Evolutionary conservation across 192 early-diverging fungal species (phyloP), one percentile per base, ranked within the genome.

Genomic region (Obelidium mucronatum): DNA sequence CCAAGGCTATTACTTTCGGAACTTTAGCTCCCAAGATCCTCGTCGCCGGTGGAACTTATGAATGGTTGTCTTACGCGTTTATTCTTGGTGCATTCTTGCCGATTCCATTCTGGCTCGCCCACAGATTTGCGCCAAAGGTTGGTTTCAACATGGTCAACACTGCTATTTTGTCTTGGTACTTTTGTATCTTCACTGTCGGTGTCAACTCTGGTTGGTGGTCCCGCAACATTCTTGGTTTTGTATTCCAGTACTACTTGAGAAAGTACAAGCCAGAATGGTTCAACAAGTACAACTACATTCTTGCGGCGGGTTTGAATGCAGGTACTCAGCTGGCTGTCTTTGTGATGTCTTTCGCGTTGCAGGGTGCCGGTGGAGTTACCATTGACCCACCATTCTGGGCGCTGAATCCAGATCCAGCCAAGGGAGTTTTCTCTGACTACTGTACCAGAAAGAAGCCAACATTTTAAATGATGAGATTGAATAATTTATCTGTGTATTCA

Each of bases 1-100:
- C 91, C 1, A 89, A 90, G 0, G 91, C 91, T 13, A 84, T 94
- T 11, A 92, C 94, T 44, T 96, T 92, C 92, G 94, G 94, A 67
- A 83, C 91, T 5, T 6, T 72, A 13, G 69, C n/a, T 19, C 79
- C 74, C 42, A 89, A 85, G 53, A 87, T 93, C 83, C 91, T 94
- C 72, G 86, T 87, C 36, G 76, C 84, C 79, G 91, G 85, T 72
- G 91, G 82, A 64, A 76, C 81, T 5, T 91, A 91, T 84, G 76
- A 85, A 52, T 72, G 69, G 59, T 52, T 70, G 1, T 67, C 76
- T 13, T 76, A 83, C 30, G 88, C 83, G 58, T 75, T 87, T 74
- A 82, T 88, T 59, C 76, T 94, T 40, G 69, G 69, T 19, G 28
- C 58, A 30, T 0, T 72, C 34, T 31, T 94, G 24, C 92, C 94